These are phyloP conservation scores for Ophiostoma australiae DNA, from an alignment of 2,329 filamentous ascomycete genomes.

Conservation along the genomic window DNA sequence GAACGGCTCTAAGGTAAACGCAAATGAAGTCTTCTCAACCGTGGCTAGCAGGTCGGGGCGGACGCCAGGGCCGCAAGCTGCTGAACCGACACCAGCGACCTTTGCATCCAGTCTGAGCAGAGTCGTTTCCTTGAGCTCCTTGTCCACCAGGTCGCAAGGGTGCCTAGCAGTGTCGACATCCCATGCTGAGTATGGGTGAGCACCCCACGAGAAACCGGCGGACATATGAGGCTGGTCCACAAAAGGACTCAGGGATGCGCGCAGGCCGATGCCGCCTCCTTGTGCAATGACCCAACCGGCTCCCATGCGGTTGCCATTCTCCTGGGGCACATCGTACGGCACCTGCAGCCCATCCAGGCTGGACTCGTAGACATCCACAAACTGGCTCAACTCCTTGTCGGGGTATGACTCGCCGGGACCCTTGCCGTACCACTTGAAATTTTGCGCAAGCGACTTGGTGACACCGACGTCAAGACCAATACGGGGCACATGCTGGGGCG, in stretches of 20 bases:
- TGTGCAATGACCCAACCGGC: slow-evolving; percentile 48
- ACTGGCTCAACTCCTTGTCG: slow-evolving; percentile 55
- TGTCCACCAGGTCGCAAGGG: slow-evolving; percentile 55
- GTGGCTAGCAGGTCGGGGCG: slow-evolving; percentile 43
- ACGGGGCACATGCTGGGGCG: slow-evolving; percentile 54
- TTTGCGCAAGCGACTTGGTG: slow-evolving; percentile 43
- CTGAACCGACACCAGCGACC: slow-evolving; percentile 48
- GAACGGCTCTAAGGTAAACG: slow-evolving; percentile 38
- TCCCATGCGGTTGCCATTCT: slow-evolving; percentile 60
- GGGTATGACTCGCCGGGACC: slow-evolving; percentile 61
- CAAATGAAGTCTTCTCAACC: slow-evolving; percentile 40
- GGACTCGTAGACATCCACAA: slow-evolving; percentile 45
- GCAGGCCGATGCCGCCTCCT: not conserved
- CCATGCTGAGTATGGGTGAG: slow-evolving; percentile 47
- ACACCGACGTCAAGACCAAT: slow-evolving; percentile 57
- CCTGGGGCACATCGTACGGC: slow-evolving; percentile 63
- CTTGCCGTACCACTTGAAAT: slow-evolving; percentile 56
- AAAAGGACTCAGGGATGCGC: not conserved
- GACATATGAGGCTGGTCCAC: slow-evolving; percentile 2
- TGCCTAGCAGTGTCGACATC: slow-evolving; percentile 57
- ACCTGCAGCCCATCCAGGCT: slow-evolving; percentile 49
- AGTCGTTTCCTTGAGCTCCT: slow-evolving; percentile 40
- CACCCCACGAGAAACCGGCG: slow-evolving; percentile 50
- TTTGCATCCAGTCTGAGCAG: slow-evolving; percentile 42
- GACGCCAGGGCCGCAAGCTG: slow-evolving; percentile 46